Evolutionary conservation across 2,329 filamentous ascomycete species (phyloP).

Genomic region (Trichoderma hamatum): DNA sequence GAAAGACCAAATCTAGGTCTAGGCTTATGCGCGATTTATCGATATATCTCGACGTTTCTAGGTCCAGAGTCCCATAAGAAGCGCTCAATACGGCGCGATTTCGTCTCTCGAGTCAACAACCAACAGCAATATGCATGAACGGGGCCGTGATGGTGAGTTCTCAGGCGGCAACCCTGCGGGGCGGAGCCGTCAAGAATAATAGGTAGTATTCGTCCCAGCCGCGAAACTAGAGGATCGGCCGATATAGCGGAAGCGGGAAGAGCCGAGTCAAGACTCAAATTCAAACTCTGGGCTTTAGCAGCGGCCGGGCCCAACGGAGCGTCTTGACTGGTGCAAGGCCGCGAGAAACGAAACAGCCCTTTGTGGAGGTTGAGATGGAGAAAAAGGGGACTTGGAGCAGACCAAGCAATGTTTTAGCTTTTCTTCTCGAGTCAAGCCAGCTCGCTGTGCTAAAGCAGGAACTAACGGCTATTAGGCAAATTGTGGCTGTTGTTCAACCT

Average conservation of each 20-base stretch:
- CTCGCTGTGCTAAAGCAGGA: neutral
- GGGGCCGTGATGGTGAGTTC: neutral
- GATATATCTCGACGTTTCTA: neutral
- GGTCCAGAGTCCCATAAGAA: neutral
- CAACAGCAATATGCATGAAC: neutral
- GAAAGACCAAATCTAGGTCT: neutral
- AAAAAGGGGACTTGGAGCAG: conserved; percentile 13
- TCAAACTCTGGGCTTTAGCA: neutral
- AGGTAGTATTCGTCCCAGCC: neutral
- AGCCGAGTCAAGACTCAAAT: neutral
- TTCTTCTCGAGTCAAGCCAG: neutral
- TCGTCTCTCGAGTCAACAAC: neutral
- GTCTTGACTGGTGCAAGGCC: conserved; percentile 5
- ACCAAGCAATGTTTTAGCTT: conserved; percentile 14
- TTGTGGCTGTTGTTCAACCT: neutral
- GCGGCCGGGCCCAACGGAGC: neutral
- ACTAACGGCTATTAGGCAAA: neutral
- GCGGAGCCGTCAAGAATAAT: neutral
- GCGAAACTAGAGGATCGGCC: neutral
- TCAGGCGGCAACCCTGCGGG: conserved; percentile 9
- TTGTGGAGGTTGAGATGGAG: conserved; percentile 19
- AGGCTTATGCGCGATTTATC: neutral
- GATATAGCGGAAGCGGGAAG: conserved; percentile 14
- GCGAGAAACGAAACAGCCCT: conserved; percentile 4
- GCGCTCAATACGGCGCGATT: neutral